These are phyloP conservation scores for Lobosporangium transversale DNA, from an alignment of 192 early-diverging fungal genomes.

Conservation along the genomic window DNA sequence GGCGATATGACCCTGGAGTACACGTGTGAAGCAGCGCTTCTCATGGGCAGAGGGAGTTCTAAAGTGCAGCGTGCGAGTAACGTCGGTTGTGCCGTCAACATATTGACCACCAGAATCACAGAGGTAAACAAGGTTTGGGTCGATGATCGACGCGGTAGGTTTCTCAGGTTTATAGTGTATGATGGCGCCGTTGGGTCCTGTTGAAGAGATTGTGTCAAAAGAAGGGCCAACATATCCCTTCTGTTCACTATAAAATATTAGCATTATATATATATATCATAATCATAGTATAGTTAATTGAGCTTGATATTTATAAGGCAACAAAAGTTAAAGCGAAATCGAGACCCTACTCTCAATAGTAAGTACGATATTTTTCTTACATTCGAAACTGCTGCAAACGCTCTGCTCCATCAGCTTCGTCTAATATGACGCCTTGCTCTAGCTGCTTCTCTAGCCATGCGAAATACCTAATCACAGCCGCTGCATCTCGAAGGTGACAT, in stretches of 20 bases:
- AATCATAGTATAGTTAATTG: not conserved
- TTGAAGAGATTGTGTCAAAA: slow-evolving; percentile 96
- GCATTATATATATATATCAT: not conserved
- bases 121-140: slow-evolving; percentile 82
- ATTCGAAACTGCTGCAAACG: slow-evolving; percentile 79
- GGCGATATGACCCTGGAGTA: slow-evolving; percentile 97
- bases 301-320: no score
- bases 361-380: no score
- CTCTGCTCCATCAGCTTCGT: slow-evolving; percentile 88
- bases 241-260: slow-evolving; percentile 59
- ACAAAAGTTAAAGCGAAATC: no score
- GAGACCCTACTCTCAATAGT: no score
- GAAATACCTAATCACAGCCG: slow-evolving; percentile 83
- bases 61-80: slow-evolving; percentile 94
- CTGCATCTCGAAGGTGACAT: slow-evolving; percentile 90
- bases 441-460: slow-evolving; percentile 95
- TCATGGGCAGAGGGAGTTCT: slow-evolving; percentile 82
- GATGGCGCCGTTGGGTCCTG: slow-evolving; percentile 94
- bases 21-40: slow-evolving; percentile 92
- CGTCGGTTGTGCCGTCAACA: slow-evolving; percentile 94
- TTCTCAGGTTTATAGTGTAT: slow-evolving; percentile 96
- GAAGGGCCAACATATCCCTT: slow-evolving; percentile 88
- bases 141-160: slow-evolving; percentile 77
- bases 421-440: slow-evolving; percentile 64
- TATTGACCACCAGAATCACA: slow-evolving; percentile 98